Base-by-base conservation (phyloP, 1,139 yeast genomes). In the Yamadazyma diddensiae region DNA sequence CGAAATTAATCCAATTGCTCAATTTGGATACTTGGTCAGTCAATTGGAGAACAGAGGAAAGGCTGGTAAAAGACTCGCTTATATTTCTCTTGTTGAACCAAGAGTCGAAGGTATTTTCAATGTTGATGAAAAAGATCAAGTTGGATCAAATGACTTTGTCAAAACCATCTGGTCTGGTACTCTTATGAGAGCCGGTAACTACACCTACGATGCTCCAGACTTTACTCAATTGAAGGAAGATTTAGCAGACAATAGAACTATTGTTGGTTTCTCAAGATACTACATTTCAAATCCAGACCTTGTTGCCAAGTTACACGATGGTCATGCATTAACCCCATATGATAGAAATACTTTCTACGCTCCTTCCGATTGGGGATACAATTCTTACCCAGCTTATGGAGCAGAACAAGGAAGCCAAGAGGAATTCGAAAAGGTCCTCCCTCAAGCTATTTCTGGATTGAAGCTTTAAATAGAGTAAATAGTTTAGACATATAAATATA, bases 211-310 rank as follows among this genome's bases (percentile, higher is more conserved):
- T 33, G 52, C 50, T 28, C 42, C 45, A 27, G 34, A 41, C 2
- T 36, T 51, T 26, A 35, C 42, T 12, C 21, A 26, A 11, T 22
- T 37, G 10, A 15, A 21, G 12, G 50, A 54, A 13, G 59, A 54
- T 33, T 43, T 58, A 24, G 50, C 48, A 3, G 60, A 65, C 39
- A 62, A 53, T 27, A 52, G 70, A 43, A 65, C 73, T 3, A 47
- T 70, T 38, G 53, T 68, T 41, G 73, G 65, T 5, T 65, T 63
- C 47, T 71, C 72, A 21, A 62, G 79, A 50, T 62, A 55, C 43
- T 75, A 58, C 41, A 66, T 65, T 27, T 57, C 78, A 4, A 76
- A 73, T 53, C 80, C 81, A 3, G 81, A 76, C 53, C 56, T 76
- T 28, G 64, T 62, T 9, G 43, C 59, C 14, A 64, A 76, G 49